These are phyloP conservation scores for Candida wancherniae DNA, from an alignment of 805 yeast genomes.

Conservation along the genomic window DNA sequence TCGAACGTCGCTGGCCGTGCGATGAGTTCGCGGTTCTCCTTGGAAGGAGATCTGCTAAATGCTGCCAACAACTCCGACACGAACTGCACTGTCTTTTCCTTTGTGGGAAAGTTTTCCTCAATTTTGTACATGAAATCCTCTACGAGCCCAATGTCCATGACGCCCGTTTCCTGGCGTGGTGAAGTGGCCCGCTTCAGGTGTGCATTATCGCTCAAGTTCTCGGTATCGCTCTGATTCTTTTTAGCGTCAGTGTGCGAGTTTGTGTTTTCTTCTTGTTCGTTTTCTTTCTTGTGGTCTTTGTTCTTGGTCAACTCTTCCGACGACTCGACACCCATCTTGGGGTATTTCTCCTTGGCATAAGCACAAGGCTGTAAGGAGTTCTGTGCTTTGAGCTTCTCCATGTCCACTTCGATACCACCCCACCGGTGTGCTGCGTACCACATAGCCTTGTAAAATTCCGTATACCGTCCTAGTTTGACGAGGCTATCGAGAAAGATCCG, in stretches of 20 bases:
- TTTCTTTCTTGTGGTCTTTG: no score
- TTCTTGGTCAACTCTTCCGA: neutral
- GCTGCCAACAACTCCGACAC: slow-evolving; percentile 26
- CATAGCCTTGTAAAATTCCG: slow-evolving; percentile 26
- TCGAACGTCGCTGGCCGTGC: slow-evolving; percentile 28
- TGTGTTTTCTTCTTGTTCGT: no score
- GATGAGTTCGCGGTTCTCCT: slow-evolving; percentile 10
- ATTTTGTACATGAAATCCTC: slow-evolving; percentile 33
- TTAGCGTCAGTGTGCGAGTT: neutral
- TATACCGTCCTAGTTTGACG: slow-evolving; percentile 24
- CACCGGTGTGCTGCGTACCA: slow-evolving; percentile 32
- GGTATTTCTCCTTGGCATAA: slow-evolving; percentile 2
- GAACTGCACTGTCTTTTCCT: slow-evolving; percentile 17
- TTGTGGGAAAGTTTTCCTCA: slow-evolving; percentile 20
- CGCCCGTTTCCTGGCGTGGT: no score
- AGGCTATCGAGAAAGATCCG: slow-evolving; percentile 29
- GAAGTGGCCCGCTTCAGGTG: no score
- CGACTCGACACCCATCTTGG: slow-evolving; percentile 3
- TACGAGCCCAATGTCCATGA: slow-evolving; percentile 28
- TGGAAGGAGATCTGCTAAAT: slow-evolving; percentile 16
- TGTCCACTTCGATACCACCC: slow-evolving; percentile 24
- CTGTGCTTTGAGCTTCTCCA: slow-evolving; percentile 2
- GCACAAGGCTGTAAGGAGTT: slow-evolving; percentile 2
- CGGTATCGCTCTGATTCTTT: neutral
- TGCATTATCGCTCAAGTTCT: slow-evolving; percentile 1